A percentile compares a stretch with the other conserved stretches of the same genome.
phyloP scores from a whole-genome alignment of 179 eudicot species.

The Actinidia chinensis region DNA sequence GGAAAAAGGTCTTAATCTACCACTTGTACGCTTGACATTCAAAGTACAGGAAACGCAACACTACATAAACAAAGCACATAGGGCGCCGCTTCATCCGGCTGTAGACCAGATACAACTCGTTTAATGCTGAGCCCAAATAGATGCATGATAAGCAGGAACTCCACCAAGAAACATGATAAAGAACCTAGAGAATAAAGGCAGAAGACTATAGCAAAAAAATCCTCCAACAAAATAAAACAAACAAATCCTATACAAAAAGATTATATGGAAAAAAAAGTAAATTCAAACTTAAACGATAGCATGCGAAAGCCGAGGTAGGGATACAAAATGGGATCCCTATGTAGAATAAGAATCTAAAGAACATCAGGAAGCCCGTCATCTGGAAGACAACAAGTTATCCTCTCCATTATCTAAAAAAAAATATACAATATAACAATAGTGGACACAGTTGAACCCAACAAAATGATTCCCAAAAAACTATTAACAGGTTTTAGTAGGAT shows the following conservation, averaged over 20 bases:
- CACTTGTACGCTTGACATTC: too few species aligned
- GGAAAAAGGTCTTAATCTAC: too few species aligned
- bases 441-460: background rate
- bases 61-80: slow-evolving; percentile 32
- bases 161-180: slow-evolving; percentile 89
- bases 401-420: slow-evolving; percentile 78
- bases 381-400: slow-evolving; percentile 72
- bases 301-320: slow-evolving; percentile 88
- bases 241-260: background rate
- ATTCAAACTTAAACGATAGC: slow-evolving; percentile 67
- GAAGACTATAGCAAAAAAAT: background rate
- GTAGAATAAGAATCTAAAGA: slow-evolving; percentile 71
- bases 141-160: slow-evolving; percentile 73
- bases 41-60: too few species aligned
- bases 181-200: slow-evolving; percentile 53
- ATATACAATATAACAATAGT: too few species aligned
- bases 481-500: background rate
- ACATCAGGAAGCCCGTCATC: slow-evolving; percentile 83
- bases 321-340: slow-evolving; percentile 84
- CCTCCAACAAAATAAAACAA: background rate
- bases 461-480: background rate
- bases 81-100: slow-evolving; percentile 75
- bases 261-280: too few species aligned
- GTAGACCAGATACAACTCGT: slow-evolving; percentile 87
- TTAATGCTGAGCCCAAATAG: slow-evolving; percentile 78